Conservation (phyloP, 495 filamentous ascomycete genomes). For the Tuber melanosporum region DNA sequence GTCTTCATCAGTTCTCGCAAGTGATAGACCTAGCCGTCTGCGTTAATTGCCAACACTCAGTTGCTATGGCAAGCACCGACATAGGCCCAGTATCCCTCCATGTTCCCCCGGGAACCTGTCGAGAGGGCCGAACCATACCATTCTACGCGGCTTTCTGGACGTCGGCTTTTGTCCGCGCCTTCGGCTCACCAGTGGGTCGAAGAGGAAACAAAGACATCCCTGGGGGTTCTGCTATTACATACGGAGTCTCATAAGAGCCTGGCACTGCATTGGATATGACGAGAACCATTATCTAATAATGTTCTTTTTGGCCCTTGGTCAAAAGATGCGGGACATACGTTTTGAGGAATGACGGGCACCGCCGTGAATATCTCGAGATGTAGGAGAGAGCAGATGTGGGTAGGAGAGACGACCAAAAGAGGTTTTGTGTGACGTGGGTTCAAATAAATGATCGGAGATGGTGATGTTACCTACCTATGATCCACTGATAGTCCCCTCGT, state of each 20-base stretch:
- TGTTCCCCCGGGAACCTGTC: constrained; percentile 13
- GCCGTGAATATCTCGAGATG: constrained; percentile 14
- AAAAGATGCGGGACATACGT: constrained; percentile 16
- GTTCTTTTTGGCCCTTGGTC: constrained; percentile 18
- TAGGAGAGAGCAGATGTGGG: constrained; percentile 22
- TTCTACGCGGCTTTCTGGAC: constrained; percentile 40
- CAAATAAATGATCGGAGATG: constrained; percentile 31
- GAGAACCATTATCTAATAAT: constrained; percentile 16
- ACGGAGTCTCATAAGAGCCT: constrained; percentile 36
- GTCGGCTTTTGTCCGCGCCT: constrained; percentile 41
- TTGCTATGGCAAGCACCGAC: constrained; percentile 30
- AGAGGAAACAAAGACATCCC: constrained; percentile 40
- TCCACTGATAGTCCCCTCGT: constrained; percentile 19
- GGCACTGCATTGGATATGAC: constrained; percentile 8
- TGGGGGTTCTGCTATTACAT: constrained; percentile 41
- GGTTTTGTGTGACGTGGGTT: constrained; percentile 20
- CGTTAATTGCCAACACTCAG: constrained; percentile 27
- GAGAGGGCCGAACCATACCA: constrained; percentile 14
- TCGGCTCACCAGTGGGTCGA: constrained; percentile 26
- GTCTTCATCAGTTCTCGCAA: constrained; percentile 23
- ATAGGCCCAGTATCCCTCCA: constrained; percentile 15
- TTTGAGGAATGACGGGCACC: constrained; percentile 24
- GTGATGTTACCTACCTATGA: constrained; percentile 30
- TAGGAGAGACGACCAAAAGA: constrained; percentile 13
- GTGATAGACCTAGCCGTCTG: constrained; percentile 32